phyloP scores from a whole-genome alignment of 169 alveolate species.

The Plasmodium adleri region DNA sequence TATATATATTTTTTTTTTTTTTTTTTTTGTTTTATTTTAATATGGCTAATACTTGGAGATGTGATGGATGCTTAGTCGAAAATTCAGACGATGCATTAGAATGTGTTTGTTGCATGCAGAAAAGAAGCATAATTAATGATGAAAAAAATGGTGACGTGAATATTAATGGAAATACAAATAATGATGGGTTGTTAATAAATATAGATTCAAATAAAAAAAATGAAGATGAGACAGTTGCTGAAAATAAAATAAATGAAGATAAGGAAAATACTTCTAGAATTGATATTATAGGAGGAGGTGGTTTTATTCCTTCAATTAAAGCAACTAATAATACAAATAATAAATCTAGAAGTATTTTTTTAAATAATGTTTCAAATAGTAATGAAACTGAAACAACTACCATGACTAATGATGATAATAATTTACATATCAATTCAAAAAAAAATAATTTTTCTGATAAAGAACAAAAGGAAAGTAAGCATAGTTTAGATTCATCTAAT shows the following conservation, averaged over 20 bases:
- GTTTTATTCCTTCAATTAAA: constrained; percentile 57
- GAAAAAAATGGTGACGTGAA: background rate
- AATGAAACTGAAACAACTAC: background rate
- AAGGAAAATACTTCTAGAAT: constrained; percentile 6
- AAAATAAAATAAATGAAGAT: constrained; percentile 12
- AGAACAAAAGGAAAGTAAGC: constrained; percentile 17
- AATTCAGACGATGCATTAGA: constrained; percentile 36
- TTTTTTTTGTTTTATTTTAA: background rate
- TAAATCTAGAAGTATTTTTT: constrained; percentile 26
- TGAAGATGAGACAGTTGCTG: constrained; percentile 19
- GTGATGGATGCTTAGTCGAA: constrained; percentile 49
- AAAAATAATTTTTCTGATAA: background rate
- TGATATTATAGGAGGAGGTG: constrained; percentile 23
- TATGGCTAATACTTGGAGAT: constrained; percentile 58
- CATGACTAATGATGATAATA: background rate
- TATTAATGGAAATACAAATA: background rate
- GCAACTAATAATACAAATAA: background rate
- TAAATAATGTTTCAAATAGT: constrained; percentile 17
- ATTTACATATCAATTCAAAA: too few relatives aligned
- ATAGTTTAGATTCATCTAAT: background rate
- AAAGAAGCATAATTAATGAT: constrained; percentile 7
- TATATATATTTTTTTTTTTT: background rate
- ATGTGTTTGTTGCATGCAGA: constrained; percentile 68
- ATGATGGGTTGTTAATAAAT: constrained; percentile 2
- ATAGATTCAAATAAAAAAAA: constrained; percentile 13